Percentiles rank a stretch among this genome's conserved stretches.
These are phyloP conservation scores for Linnemannia hyalina DNA, from an alignment of 192 early-diverging fungal genomes.

Conservation along the genomic window DNA sequence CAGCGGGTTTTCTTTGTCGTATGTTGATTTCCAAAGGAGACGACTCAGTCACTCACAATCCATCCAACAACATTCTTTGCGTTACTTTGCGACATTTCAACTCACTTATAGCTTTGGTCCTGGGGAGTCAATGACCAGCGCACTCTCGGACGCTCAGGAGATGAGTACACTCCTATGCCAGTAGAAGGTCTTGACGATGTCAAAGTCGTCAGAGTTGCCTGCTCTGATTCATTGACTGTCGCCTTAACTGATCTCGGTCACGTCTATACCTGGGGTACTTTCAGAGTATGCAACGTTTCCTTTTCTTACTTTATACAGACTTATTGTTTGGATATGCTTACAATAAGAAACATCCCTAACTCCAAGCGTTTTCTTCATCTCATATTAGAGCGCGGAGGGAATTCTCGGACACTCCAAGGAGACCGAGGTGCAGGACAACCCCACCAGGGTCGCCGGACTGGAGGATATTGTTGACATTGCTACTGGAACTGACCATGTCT, in stretches of 20 bases:
- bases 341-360: not conserved
- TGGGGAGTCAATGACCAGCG: constrained; percentile 98
- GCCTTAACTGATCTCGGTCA: constrained; percentile 82
- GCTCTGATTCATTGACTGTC: constrained; percentile 88
- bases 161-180: constrained; percentile 76
- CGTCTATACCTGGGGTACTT: constrained; percentile 93
- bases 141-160: constrained; percentile 79
- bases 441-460: constrained; percentile 65
- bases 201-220: constrained; percentile 80
- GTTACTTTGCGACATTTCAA: not conserved
- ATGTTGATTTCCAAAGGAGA: not conserved
- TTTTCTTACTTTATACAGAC: not conserved
- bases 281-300: constrained; percentile 54
- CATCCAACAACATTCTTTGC: not conserved
- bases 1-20: not conserved
- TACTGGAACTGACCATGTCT: constrained; percentile 88
- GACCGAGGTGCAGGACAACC: constrained; percentile 73
- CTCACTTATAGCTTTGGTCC: constrained; percentile 73
- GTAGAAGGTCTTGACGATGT: constrained; percentile 82
- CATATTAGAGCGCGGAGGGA: constrained; percentile 79
- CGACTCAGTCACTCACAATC: not conserved
- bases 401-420: constrained; percentile 84
- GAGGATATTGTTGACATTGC: constrained; percentile 81
- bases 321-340: not conserved
- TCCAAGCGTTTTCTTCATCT: not conserved